Evolutionary conservation across 495 filamentous ascomycete species (phyloP).

Genomic region (Penicillium nucicola): DNA sequence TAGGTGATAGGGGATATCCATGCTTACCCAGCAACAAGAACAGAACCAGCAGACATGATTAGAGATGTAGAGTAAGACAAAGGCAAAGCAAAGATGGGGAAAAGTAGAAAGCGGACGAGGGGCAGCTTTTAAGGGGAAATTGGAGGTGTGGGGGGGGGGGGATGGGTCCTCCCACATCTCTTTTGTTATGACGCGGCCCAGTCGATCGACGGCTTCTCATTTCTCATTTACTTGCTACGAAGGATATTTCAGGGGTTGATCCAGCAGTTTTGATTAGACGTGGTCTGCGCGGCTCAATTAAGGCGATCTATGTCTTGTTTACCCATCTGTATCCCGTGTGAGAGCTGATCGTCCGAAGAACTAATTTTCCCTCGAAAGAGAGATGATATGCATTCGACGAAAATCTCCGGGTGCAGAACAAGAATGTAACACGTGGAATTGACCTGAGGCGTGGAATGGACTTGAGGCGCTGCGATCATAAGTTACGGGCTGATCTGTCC

Average conservation of each 20-base stretch:
- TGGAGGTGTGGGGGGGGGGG: constrained; percentile 5
- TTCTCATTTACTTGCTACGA: too few species aligned
- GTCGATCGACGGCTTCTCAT: not conserved
- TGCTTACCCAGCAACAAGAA: constrained; percentile 91
- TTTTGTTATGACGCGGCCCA: constrained; percentile 14
- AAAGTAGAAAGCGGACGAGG: constrained; percentile 13
- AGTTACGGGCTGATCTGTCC: not conserved
- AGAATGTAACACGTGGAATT: too few species aligned
- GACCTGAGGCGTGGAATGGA: too few species aligned
- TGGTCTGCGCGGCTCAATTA: not conserved
- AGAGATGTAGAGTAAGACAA: not conserved
- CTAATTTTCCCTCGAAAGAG: not conserved
- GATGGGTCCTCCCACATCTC: constrained; percentile 1
- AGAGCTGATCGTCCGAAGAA: not conserved
- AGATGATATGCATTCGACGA: not conserved
- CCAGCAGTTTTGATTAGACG: not conserved
- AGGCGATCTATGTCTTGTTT: not conserved
- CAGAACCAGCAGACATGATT: constrained; percentile 77
- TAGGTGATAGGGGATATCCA: too few species aligned
- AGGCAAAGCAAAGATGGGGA: not conserved
- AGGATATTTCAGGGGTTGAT: too few species aligned
- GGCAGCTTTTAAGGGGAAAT: constrained; percentile 29
- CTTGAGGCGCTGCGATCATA: too few species aligned
- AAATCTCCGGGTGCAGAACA: not conserved
- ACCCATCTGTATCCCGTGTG: not conserved